Conservation (phyloP, 352 stramenopile species). For the Phytophthora boehmeriae region DNA sequence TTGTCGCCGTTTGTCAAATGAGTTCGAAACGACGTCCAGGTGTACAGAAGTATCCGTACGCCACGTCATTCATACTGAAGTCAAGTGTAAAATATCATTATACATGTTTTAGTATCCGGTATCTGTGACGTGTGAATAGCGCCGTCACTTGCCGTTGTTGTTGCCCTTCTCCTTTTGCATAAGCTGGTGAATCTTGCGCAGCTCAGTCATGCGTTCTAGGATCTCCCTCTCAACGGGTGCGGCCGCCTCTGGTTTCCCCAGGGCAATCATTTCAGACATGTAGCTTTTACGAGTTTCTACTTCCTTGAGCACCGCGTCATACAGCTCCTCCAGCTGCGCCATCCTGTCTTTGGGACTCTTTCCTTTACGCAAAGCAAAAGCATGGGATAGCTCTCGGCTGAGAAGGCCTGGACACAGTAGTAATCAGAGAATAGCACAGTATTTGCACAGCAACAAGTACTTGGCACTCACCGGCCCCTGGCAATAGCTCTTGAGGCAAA, state of each 20-base stretch:
- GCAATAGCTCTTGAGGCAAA: constrained; percentile 69
- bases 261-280: constrained; percentile 64
- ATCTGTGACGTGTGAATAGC: neutral
- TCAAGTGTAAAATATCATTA: too few species aligned
- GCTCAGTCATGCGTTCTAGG: constrained; percentile 62
- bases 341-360: constrained; percentile 43
- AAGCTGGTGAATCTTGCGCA: constrained; percentile 67
- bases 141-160: constrained; percentile 13
- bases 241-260: constrained; percentile 49
- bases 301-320: constrained; percentile 62
- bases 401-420: constrained; percentile 52
- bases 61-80: too few species aligned
- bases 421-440: constrained; percentile 1
- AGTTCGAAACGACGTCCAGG: neutral
- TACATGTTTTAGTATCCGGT: too few species aligned
- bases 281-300: constrained; percentile 71
- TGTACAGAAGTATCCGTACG: neutral
- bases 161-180: constrained; percentile 51
- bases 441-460: neutral
- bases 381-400: constrained; percentile 62
- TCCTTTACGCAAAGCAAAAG: constrained; percentile 45
- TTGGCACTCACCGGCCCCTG: constrained; percentile 54
- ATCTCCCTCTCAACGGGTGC: constrained; percentile 66
- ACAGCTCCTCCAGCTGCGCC: constrained; percentile 67
- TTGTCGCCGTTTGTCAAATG: constrained; percentile 5